Evolutionary conservation across 2,329 filamentous ascomycete genomes (phyloP).

Genomic region (Drechmeria coniospora): DNA sequence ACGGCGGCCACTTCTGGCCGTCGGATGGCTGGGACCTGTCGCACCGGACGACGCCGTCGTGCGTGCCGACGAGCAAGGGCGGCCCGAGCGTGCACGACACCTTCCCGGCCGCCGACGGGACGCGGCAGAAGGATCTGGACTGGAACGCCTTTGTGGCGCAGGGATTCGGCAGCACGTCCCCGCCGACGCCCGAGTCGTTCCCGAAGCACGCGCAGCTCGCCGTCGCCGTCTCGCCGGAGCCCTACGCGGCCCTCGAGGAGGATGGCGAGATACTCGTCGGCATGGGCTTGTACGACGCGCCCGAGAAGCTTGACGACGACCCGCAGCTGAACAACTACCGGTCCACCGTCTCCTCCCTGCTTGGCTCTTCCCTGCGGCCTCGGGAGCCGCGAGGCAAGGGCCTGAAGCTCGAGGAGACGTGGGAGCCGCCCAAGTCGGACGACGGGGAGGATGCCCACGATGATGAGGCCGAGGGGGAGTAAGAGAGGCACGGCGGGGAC

Average conservation of each 20-base stretch:
- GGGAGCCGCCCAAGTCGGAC: constrained; percentile 51
- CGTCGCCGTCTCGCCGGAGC: constrained; percentile 32
- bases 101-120: constrained; percentile 14
- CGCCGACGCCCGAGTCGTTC: constrained; percentile 45
- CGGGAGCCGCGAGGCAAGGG: constrained; percentile 49
- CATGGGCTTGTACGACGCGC: constrained; percentile 66
- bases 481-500: constrained; percentile 5
- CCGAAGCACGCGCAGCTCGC: constrained; percentile 33
- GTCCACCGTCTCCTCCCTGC: constrained; percentile 36
- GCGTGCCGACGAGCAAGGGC: constrained; percentile 10
- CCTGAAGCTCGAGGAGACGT: constrained; percentile 68
- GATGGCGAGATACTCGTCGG: constrained; percentile 64
- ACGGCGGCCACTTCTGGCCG: constrained; percentile 23
- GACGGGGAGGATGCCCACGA: constrained; percentile 38
- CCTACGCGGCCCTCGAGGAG: constrained; percentile 34
- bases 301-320: constrained; percentile 38
- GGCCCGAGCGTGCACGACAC: constrained; percentile 12
- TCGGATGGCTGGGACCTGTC: constrained; percentile 21
- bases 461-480: constrained; percentile 24
- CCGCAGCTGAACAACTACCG: constrained; percentile 37
- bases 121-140: too few species aligned
- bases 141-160: constrained; percentile 33
- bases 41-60: constrained; percentile 14
- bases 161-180: constrained; percentile 32
- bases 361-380: constrained; percentile 31